Conservation (phyloP, 306 rosid genomes). For the Trifolium subterraneum region DNA sequence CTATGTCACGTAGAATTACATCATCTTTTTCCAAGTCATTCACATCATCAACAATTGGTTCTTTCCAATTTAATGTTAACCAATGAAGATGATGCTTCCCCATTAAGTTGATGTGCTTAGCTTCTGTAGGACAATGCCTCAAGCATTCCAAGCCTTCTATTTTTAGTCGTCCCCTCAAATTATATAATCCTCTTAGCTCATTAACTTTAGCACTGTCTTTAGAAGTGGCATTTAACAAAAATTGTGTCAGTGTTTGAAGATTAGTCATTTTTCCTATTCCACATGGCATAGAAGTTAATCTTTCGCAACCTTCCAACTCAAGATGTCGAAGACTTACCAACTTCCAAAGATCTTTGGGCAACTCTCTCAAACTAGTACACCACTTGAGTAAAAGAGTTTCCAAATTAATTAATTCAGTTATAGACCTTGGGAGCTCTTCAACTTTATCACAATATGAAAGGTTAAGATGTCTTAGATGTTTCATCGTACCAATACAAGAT, state of each 20-base stretch:
- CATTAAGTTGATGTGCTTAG: neutral
- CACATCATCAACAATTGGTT: neutral
- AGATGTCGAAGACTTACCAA: constrained; percentile 22
- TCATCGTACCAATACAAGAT: neutral
- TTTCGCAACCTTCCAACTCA: neutral
- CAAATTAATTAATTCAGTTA: neutral
- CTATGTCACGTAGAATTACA: neutral
- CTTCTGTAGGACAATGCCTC: neutral
- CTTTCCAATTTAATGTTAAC: neutral
- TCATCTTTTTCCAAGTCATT: neutral
- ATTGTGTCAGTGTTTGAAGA: constrained; percentile 19
- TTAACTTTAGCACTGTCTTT: neutral
- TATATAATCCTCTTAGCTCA: neutral
- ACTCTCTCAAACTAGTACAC: neutral
- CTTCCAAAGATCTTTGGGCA: neutral
- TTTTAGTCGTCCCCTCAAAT: neutral
- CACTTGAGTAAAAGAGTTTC: neutral
- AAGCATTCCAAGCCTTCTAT: neutral
- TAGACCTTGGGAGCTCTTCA: constrained; percentile 8
- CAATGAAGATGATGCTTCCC: neutral
- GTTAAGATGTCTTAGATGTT: constrained; percentile 16
- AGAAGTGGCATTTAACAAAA: neutral
- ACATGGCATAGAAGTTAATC: neutral
- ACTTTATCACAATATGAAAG: neutral
- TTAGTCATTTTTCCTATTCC: constrained; percentile 1